Evolutionary conservation across 257 asterid genomes (phyloP), one percentile per base, ranked within the genome.

Genomic region (Paraleonurus japonicus): DNA sequence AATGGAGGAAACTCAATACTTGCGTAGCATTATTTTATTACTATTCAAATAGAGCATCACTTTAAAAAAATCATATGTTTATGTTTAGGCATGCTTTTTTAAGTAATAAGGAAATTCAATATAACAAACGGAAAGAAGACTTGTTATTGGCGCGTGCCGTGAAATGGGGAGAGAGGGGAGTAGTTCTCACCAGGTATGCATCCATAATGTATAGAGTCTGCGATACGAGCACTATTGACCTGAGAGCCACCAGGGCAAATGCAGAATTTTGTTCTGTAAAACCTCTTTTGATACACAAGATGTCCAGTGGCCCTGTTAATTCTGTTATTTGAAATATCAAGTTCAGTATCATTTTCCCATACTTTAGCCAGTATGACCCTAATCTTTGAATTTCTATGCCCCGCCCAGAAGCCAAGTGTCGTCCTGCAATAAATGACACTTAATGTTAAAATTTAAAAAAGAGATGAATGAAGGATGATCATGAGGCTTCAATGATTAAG

Each of bases 171-270:
- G 39, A 53, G 37, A 5, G 48, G 67, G 69, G 57, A 74, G 54
- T 16, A 75, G 79, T 60, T n/a, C 86, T 86, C 76, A 95, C 99
- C 99, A 73, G 99, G 99, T 75, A 89, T 63, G 79, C 99, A 95
- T 76, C 98, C 99, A 32, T 95, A 95, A 78, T 95, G 99, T 76
- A 95, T 92, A 32, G 99, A 92, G 82, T 95, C 99, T 72, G 99
- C 79, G 78, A 95, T 85, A 63, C 99, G 97, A 70, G 98, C 99
- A 77, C 99, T 95, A 76, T 95, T 95, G 81, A 95, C 99, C 85
- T 95, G 99, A 76, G 99, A 95, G 79, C 98, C 99, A 77, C 99
- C 98, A 16, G 99, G 99, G 83, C 99, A 95, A 73, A 95, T 87
- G 84, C 99, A 95, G 86, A 89, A 95, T 77, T 95, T 95, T 28